phyloP scores from a whole-genome alignment of 2,329 filamentous ascomycete genomes.

The Thelonectria rubi region DNA sequence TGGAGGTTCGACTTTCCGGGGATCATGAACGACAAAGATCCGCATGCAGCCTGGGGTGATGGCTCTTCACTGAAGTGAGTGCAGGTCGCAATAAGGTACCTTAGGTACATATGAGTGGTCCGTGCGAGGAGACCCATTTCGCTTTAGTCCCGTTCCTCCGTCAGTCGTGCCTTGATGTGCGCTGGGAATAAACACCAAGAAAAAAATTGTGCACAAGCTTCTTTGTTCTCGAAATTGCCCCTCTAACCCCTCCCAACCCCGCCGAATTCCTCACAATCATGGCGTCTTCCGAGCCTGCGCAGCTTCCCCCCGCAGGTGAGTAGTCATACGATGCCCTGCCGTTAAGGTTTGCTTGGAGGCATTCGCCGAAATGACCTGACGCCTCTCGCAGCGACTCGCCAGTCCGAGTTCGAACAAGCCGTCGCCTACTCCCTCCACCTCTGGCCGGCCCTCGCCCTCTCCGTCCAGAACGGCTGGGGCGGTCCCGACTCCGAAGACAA shows the following conservation, averaged over 20 bases:
- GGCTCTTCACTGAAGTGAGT: neutral
- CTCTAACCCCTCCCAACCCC: conserved; percentile 44
- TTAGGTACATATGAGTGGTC: conserved; percentile 5
- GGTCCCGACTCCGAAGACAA: conserved; percentile 85
- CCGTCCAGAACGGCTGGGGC: conserved; percentile 88
- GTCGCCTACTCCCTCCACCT: conserved; percentile 85
- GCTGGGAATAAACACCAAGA: conserved; percentile 40
- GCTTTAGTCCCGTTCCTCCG: neutral
- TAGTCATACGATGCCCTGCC: neutral
- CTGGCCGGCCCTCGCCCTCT: conserved; percentile 88
- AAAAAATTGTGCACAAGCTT: conserved; percentile 37
- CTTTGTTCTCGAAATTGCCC: conserved; percentile 37
- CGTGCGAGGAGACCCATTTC: conserved; percentile 8
- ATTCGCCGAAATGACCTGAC: conserved; percentile 12
- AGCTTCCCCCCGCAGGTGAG: conserved; percentile 47
- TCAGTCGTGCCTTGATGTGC: neutral
- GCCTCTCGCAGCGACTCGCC: conserved; percentile 58
- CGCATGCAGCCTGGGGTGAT: neutral
- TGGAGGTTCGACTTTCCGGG: neutral
- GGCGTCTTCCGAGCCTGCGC: conserved; percentile 44
- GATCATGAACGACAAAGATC: neutral
- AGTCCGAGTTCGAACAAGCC: conserved; percentile 81
- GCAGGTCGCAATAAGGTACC: no score
- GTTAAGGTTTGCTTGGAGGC: neutral
- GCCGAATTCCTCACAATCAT: conserved; percentile 36